A percentile compares a stretch with the other conserved stretches of the same genome.
phyloP scores from a whole-genome alignment of 331 rosid species.

The Prunus yedoensis region DNA sequence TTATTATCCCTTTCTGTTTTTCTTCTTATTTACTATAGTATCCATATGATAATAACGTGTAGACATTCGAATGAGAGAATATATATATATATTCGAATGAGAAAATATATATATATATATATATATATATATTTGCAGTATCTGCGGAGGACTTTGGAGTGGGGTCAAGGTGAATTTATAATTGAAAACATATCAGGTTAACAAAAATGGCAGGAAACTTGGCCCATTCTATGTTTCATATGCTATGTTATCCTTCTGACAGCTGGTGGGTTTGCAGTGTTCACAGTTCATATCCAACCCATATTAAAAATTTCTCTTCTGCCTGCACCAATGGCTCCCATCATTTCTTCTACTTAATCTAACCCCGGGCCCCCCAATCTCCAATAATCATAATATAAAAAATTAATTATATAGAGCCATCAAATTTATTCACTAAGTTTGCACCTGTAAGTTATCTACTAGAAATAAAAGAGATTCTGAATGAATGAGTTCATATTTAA shows the following conservation, averaged over 20 bases:
- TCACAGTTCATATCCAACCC: slow-evolving; percentile 43
- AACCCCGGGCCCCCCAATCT: too few species aligned
- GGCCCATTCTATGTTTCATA: slow-evolving; percentile 52
- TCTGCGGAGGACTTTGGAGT: background rate
- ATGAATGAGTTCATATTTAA: background rate
- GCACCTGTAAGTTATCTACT: too few species aligned
- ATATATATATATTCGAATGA: too few species aligned
- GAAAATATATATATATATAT: too few species aligned
- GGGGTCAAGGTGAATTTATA: slow-evolving; percentile 3
- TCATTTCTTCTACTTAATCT: background rate
- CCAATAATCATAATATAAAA: too few species aligned
- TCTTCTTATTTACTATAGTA: fast-evolving
- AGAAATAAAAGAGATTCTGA: too few species aligned
- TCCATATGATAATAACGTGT: fast-evolving
- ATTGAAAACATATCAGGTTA: background rate
- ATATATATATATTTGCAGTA: too few species aligned
- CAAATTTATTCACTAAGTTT: too few species aligned
- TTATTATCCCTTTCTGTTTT: fast-evolving
- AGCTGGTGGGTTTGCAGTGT: slow-evolving; percentile 46
- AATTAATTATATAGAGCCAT: too few species aligned
- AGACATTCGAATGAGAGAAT: fast-evolving
- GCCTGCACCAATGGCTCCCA: background rate
- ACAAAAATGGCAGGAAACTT: slow-evolving; percentile 15
- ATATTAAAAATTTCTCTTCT: background rate
- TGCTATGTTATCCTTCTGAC: slow-evolving; percentile 40